Evolutionary conservation across 306 rosid genomes (phyloP), one percentile per base, ranked within the genome.

Genomic region (Glycine latifolia): DNA sequence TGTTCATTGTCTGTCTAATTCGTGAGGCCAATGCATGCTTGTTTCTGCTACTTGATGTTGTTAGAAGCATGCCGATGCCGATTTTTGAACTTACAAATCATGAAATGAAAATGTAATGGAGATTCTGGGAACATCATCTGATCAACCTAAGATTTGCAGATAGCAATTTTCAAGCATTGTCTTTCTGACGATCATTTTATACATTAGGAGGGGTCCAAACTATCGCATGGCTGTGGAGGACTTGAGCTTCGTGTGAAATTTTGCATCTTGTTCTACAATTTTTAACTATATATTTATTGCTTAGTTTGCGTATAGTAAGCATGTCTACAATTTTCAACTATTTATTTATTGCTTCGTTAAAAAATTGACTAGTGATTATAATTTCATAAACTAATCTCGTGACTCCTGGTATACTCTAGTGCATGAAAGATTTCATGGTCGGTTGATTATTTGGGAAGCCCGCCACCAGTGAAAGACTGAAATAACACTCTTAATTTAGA

Each of bases 41-140:
- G 16, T 68, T 73, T 87, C 71, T 49, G 75, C 78, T 52, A 12
- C 15, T 12, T 7, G 8, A 16, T 61, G 70, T 54, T 83, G 81
- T 65, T 63, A 39, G 77, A 70, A 71, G 85, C 77, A 74, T 46
- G 76, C 86, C 75, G 9, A 74, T 46, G 76, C 86, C 75, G 9
- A 81, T 67, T 79, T 76, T 75, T 69, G 46, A 53, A 78, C 61
- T 67, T 69, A 33, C 62, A 31, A 48, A n/a, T 58, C 48, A 68
- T 77, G 76, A 48, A 71, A 53, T 79, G 62, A 53, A 69, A 55
- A 61, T 67, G 81, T 65, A 78, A 62, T 71, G 53, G 81, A 59
- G 81, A 73, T 54, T 37, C 37, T 26, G 50, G 77, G 60, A 67
- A 20, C 82, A 20, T 47, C 67, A 41, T 53, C 10, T 44, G 16